These are phyloP conservation scores for Arthrobotrys musiformis DNA, from an alignment of 2,329 filamentous ascomycete species.

Conservation along the genomic window DNA sequence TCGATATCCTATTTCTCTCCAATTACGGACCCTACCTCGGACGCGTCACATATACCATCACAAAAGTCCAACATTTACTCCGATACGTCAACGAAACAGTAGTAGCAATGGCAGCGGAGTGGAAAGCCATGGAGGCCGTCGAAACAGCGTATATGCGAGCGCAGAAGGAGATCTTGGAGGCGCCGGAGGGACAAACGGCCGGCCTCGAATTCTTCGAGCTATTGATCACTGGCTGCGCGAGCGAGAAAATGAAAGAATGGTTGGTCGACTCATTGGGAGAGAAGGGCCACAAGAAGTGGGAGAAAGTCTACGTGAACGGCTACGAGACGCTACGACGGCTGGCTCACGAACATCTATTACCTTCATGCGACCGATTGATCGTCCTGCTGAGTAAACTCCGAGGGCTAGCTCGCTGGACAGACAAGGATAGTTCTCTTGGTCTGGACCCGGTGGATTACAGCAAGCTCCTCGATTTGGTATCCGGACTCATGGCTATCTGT, in stretches of 20 bases:
- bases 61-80: conserved; percentile 84
- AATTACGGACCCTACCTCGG: conserved; percentile 83
- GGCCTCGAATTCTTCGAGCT: conserved; percentile 60
- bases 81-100: conserved; percentile 86
- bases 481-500: conserved; percentile 57
- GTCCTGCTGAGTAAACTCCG: conserved; percentile 84
- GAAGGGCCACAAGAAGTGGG: conserved; percentile 93
- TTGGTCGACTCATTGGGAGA: conserved; percentile 84
- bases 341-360: conserved; percentile 86
- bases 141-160: conserved; percentile 80
- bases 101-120: conserved; percentile 81
- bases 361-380: conserved; percentile 82
- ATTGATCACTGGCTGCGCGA: conserved; percentile 59
- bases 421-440: conserved; percentile 59
- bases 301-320: conserved; percentile 82
- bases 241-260: conserved; percentile 79
- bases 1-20: conserved; percentile 85
- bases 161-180: conserved; percentile 77
- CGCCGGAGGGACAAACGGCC: conserved; percentile 57
- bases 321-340: conserved; percentile 81
- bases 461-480: conserved; percentile 59
- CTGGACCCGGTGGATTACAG: conserved; percentile 60
- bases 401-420: conserved; percentile 77
- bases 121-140: conserved; percentile 82
- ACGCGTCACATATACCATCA: conserved; percentile 84